phyloP scores from a whole-genome alignment of 2,329 filamentous ascomycete species.

The Pestalotiopsis sp. region DNA sequence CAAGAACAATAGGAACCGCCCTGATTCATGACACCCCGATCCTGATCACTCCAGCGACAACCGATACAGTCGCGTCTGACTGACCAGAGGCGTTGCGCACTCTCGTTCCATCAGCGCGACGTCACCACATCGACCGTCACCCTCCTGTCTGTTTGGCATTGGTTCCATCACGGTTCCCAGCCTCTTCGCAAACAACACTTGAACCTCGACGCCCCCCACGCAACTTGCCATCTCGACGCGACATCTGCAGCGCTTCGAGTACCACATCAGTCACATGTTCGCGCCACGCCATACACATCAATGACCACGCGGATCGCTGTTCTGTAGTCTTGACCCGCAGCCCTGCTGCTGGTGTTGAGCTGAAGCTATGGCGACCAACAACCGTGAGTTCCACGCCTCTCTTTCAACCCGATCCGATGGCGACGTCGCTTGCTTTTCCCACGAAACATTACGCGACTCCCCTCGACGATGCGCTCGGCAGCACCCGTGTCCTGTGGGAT shows the following conservation, averaged over 20 bases:
- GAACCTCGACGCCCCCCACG: background rate
- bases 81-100: background rate
- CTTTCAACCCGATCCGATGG: constrained; percentile 1
- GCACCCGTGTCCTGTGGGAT: background rate
- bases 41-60: background rate
- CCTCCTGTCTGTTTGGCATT: background rate
- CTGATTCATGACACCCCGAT: background rate
- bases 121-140: background rate
- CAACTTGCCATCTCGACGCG: background rate
- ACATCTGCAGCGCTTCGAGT: background rate
- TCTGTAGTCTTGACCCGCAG: constrained; percentile 11
- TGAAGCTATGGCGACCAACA: constrained; percentile 12
- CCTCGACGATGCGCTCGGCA: background rate
- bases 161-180: background rate
- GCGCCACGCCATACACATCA: background rate
- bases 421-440: background rate
- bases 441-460: background rate
- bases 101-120: background rate
- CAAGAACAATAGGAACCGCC: background rate
- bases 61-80: background rate
- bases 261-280: background rate
- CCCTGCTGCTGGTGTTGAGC: constrained; percentile 5
- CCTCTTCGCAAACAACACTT: background rate
- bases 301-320: constrained; percentile 8
- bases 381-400: constrained; percentile 13